Base-by-base conservation (phyloP, 75 land plant genomes). In the Pseudotsuga menziesii region DNA sequence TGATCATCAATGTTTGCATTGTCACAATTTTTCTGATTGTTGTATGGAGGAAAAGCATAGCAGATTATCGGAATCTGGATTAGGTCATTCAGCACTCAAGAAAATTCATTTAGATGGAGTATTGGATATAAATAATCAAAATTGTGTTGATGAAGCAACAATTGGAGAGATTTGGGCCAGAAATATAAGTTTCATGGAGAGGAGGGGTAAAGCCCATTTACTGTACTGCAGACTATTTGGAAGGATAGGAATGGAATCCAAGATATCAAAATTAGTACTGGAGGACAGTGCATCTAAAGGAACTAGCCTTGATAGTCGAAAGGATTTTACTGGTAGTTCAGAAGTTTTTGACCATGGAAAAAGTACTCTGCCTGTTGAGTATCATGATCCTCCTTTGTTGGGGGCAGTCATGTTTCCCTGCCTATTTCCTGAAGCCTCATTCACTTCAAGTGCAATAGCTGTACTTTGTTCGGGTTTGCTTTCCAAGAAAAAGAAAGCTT, bases 401-500 rank as follows among this genome's bases (percentile, higher is more conserved):
- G 66, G 13, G 35, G 66, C 32, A 22, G 66, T 32, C 22, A 62
- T 62, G 66, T 62, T 62, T 62, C 29, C 35, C 29, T 62, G 66
- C 5, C 4, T 2, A 62, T 62, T 62, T 62, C 66, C 66, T 15
- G 67, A 63, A 63, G 67, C 67, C 17, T 63, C 32, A 29, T 63
- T 63, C 32, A 63, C 67, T 63, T 14, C 67, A 27, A 63, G 67
- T 63, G 35, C 32, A 27, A 16, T 63, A 63, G 67, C 67, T 63
- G 36, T 63, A 27, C 35, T 27, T 19, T 63, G 67, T 63, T 63
- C 19, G 32, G 67, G 32, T 29, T 29, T 63, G 25, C 67, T 15
- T 63, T 63, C 35, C 35, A 63, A 17, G 25, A 29, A 63, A 17
- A 35, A 29, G 36, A 63, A 29, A 15, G 67, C 32, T 63, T 14